Evolutionary conservation across 352 stramenopile species (phyloP).

Genomic region (Pythium phragmitis): DNA sequence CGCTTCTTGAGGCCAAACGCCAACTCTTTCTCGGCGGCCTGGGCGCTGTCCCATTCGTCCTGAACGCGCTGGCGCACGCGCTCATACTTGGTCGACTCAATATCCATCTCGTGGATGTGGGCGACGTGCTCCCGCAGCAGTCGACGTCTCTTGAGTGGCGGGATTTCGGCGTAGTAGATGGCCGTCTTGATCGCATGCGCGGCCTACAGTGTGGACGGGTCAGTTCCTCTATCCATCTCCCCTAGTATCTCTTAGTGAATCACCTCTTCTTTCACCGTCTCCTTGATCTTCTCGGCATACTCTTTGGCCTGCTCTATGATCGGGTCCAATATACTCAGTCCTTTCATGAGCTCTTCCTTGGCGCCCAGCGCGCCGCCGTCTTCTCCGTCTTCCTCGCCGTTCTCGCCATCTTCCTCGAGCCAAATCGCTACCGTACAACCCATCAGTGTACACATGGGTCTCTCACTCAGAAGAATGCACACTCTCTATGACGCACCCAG

Average conservation of each 20-base stretch:
- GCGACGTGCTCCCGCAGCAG: conserved; percentile 60
- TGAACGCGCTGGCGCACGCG: conserved; percentile 40
- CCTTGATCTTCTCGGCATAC: conserved; percentile 33
- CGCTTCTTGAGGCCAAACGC: conserved; percentile 57
- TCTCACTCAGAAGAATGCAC: background rate
- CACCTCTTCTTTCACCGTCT: conserved; percentile 38
- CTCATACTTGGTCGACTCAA: conserved; percentile 54
- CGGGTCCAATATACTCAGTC: conserved; percentile 46
- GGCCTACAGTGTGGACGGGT: conserved; percentile 25
- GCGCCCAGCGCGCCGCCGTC: conserved; percentile 36
- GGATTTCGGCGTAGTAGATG: conserved; percentile 58
- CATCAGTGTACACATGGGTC: background rate
- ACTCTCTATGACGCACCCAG: conserved; percentile 35
- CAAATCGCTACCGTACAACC: conserved; percentile 46
- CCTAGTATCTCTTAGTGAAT: background rate
- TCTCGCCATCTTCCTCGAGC: conserved; percentile 60
- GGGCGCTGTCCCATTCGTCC: conserved; percentile 40
- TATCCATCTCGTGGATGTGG: conserved; percentile 62
- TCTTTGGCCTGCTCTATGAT: conserved; percentile 50
- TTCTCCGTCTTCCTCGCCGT: conserved; percentile 42
- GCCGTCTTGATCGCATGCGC: conserved; percentile 42
- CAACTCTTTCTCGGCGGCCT: conserved; percentile 38
- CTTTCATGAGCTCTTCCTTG: conserved; percentile 66
- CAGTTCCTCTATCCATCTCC: background rate
- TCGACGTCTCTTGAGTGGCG: conserved; percentile 47